phyloP scores from a whole-genome alignment of 2,329 filamentous ascomycete species.

The Dactylellina drechsleri region DNA sequence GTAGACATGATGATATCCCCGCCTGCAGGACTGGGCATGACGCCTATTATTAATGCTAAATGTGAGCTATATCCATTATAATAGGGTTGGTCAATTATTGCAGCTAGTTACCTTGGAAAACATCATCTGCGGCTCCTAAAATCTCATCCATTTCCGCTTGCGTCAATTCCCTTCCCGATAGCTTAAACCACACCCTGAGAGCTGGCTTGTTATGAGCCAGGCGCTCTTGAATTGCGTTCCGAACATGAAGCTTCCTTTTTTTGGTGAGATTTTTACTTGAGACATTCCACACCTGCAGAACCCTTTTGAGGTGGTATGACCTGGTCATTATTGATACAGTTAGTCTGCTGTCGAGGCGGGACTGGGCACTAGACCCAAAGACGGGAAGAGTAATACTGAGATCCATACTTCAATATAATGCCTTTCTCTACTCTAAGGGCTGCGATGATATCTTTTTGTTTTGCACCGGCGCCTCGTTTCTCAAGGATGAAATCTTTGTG shows the following conservation, averaged over 20 bases:
- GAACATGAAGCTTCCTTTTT: conserved; percentile 22
- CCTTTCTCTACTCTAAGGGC: conserved; percentile 6
- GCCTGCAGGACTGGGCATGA: no score
- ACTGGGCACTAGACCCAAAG: not conserved
- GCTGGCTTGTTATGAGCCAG: not conserved
- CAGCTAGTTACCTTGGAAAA: no score
- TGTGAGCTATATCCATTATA: no score
- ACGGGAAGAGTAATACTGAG: not conserved
- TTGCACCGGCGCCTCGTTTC: conserved; percentile 7
- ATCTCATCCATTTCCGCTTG: conserved; percentile 15
- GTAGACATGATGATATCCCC: no score
- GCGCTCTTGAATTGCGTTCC: conserved; percentile 2
- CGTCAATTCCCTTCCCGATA: not conserved
- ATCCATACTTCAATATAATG: conserved; percentile 7
- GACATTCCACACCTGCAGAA: conserved; percentile 10
- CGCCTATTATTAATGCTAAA: no score
- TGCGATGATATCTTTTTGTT: conserved; percentile 10
- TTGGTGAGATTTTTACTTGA: conserved; percentile 25
- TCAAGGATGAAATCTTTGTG: conserved; percentile 13
- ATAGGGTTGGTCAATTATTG: no score
- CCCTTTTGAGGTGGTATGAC: conserved; percentile 13
- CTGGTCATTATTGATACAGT: not conserved
- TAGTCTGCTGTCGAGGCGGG: no score
- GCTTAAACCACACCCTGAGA: conserved; percentile 7
- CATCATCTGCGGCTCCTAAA: not conserved